Conservation (phyloP, 2,329 filamentous ascomycete genomes). For the Fusarium burgessii region DNA sequence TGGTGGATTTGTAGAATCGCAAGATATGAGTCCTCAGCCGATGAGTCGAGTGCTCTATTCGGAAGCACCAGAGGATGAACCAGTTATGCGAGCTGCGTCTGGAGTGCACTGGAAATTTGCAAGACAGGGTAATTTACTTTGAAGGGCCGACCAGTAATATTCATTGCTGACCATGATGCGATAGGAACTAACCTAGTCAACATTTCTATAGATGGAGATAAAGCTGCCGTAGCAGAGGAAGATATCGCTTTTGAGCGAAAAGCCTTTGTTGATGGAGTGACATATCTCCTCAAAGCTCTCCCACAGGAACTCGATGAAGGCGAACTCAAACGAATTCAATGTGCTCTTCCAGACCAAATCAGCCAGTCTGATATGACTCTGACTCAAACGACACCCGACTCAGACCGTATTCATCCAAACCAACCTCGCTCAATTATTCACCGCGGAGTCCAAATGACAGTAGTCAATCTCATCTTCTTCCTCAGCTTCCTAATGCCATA, state of each 20-base stretch:
- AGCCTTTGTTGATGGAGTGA: slow-evolving; percentile 72
- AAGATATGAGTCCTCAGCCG: slow-evolving; percentile 24
- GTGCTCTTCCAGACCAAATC: slow-evolving; percentile 43
- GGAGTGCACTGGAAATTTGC: slow-evolving; percentile 52
- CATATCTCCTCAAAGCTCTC: slow-evolving; percentile 73
- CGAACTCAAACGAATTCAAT: slow-evolving; percentile 59
- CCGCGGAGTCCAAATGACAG: slow-evolving; percentile 65
- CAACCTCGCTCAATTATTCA: slow-evolving; percentile 65
- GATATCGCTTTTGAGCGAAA: slow-evolving; percentile 61
- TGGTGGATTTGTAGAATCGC: slow-evolving; percentile 9
- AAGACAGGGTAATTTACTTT: slow-evolving; percentile 47
- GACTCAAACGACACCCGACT: slow-evolving; percentile 2
- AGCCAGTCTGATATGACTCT: neutral
- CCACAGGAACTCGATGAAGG: slow-evolving; percentile 67
- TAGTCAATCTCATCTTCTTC: slow-evolving; percentile 70
- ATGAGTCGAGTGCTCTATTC: slow-evolving; percentile 46
- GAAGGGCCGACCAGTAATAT: neutral
- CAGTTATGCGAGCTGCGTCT: slow-evolving; percentile 45
- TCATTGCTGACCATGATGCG: slow-evolving; percentile 7
- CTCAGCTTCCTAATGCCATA: slow-evolving; percentile 72
- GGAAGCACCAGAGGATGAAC: slow-evolving; percentile 38
- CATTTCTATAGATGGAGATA: slow-evolving; percentile 46
- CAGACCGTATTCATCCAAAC: neutral
- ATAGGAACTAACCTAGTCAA: slow-evolving; percentile 46
- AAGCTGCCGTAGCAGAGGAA: slow-evolving; percentile 41